phyloP scores from a whole-genome alignment of 208 protist species.

The Crithidia acanthocephali region DNA sequence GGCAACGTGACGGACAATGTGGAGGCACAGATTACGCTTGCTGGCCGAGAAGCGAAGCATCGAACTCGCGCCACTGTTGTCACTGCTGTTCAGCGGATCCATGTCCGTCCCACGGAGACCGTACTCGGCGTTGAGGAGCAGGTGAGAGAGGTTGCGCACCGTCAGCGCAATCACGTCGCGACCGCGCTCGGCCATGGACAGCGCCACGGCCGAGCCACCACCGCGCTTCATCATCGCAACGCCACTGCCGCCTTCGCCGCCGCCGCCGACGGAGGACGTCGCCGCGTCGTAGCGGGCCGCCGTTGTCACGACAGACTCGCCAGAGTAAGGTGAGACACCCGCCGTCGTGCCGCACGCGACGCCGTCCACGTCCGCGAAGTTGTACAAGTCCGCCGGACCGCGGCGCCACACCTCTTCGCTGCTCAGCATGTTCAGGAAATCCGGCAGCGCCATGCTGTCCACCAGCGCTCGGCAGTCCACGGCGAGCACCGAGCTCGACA shows the following conservation, averaged over 20 bases:
- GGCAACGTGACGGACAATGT: slow-evolving; percentile 22
- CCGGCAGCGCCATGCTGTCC: slow-evolving; percentile 59
- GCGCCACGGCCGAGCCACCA: background rate
- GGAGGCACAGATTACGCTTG: slow-evolving; percentile 22
- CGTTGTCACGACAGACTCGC: background rate
- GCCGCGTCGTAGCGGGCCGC: background rate
- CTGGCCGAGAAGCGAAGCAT: slow-evolving; percentile 32
- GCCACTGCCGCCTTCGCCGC: background rate
- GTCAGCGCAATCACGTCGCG: slow-evolving; percentile 51
- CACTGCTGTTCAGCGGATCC: background rate
- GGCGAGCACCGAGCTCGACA: slow-evolving; percentile 57
- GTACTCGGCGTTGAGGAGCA: slow-evolving; percentile 64
- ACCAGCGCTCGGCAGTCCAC: slow-evolving; percentile 65
- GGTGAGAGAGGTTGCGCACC: slow-evolving; percentile 61
- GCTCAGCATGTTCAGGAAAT: slow-evolving; percentile 48
- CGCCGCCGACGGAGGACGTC: background rate
- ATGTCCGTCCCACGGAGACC: slow-evolving; percentile 29
- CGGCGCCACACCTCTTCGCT: slow-evolving; percentile 28
- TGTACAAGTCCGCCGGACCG: slow-evolving; percentile 23
- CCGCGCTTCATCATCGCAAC: background rate
- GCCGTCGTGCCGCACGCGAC: background rate
- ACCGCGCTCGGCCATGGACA: slow-evolving; percentile 34
- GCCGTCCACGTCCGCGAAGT: slow-evolving; percentile 12
- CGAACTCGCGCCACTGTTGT: background rate
- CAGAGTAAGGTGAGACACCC: background rate